A percentile compares a stretch with the other conserved stretches of the same genome.
Evolutionary conservation across 176 grass and related monocot genomes (phyloP).

Genomic region (Chloris gayana): DNA sequence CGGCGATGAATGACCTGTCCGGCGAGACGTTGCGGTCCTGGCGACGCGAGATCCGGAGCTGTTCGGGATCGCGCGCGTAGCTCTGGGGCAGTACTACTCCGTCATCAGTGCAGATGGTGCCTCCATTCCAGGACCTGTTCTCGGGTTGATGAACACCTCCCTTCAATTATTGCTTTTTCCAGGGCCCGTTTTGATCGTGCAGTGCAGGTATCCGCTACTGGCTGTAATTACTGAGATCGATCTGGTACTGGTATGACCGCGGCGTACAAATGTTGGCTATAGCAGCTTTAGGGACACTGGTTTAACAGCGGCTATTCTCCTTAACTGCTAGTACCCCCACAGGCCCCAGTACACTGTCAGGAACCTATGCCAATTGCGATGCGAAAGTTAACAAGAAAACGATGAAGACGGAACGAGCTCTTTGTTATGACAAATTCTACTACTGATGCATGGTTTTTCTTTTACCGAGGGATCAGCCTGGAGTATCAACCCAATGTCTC

Average conservation of each 20-base stretch:
- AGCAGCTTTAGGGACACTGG: not conserved
- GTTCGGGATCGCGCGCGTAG: slow-evolving; percentile 10
- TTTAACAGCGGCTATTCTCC: not conserved
- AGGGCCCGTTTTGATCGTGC: not conserved
- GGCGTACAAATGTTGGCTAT: not conserved
- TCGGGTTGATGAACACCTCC: not conserved
- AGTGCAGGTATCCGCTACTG: not conserved
- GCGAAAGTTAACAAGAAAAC: not conserved
- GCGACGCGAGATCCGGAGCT: slow-evolving; percentile 8
- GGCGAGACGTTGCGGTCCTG: not conserved
- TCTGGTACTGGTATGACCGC: not conserved
- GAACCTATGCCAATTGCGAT: not conserved
- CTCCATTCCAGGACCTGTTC: not conserved
- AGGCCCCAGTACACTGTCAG: not conserved
- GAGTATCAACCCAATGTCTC: not conserved
- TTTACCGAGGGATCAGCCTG: not conserved
- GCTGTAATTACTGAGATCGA: not conserved
- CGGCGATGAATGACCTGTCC: not conserved
- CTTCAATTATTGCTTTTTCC: not conserved
- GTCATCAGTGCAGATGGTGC: not conserved
- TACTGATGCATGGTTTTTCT: too few relatives aligned
- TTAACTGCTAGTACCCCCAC: not conserved
- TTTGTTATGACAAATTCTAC: not conserved
- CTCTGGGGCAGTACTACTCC: not conserved
- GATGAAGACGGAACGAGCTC: not conserved